These are phyloP conservation scores for Epithemia pelagica DNA, from an alignment of 108 stramenopile species.

Conservation along the genomic window DNA sequence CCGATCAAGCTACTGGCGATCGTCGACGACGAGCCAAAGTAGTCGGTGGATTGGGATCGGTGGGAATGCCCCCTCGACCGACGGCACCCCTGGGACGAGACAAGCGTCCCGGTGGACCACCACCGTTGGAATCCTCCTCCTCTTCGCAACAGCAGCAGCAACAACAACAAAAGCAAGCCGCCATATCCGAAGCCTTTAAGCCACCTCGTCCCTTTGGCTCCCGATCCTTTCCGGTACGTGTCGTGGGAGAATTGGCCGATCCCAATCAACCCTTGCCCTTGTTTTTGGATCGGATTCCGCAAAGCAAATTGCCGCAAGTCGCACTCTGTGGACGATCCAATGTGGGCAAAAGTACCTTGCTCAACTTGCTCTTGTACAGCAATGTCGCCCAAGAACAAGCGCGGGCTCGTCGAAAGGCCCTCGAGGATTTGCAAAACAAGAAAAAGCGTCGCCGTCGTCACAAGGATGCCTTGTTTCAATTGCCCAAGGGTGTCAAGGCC, in stretches of 20 bases:
- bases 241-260: slow-evolving; percentile 4
- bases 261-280: slow-evolving; percentile 7
- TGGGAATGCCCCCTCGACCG: background rate
- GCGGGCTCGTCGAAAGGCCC: slow-evolving; percentile 16
- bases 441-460: background rate
- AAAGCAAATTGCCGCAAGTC: slow-evolving; percentile 12
- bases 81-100: background rate
- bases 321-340: slow-evolving; percentile 76
- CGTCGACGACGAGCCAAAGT: background rate
- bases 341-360: slow-evolving; percentile 69
- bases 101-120: too few relatives aligned
- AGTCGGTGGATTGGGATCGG: background rate
- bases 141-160: background rate
- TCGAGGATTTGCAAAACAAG: background rate
- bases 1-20: background rate
- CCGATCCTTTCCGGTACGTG: background rate
- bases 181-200: background rate
- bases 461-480: slow-evolving; percentile 24
- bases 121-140: background rate
- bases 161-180: background rate
- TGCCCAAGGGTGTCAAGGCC: slow-evolving; percentile 74
- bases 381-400: slow-evolving; percentile 7
- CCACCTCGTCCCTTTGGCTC: slow-evolving; percentile 14
- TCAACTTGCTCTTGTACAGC: slow-evolving; percentile 72
- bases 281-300: background rate